These are phyloP conservation scores for Craterostigma plantagineum DNA, from an alignment of 257 asterid genomes.

Conservation along the genomic window DNA sequence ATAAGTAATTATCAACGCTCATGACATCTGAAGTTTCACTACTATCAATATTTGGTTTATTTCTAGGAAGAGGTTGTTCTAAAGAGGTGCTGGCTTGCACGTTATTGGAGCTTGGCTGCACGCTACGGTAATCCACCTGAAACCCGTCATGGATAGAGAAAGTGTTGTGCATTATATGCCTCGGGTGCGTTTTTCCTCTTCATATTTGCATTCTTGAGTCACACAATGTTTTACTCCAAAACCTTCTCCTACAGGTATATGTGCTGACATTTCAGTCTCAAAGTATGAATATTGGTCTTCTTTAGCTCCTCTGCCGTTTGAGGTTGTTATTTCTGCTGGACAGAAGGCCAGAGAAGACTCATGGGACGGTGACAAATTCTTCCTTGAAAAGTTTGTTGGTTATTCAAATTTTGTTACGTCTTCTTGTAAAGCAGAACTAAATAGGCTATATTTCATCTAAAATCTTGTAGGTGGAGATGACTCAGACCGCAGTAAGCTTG, in stretches of 20 bases:
- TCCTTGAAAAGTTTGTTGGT: slow-evolving; percentile 7
- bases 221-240: neutral
- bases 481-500: slow-evolving; percentile 19
- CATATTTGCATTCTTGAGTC: too few relatives aligned
- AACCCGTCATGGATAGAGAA: neutral
- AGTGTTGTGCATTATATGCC: too few relatives aligned
- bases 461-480: slow-evolving; percentile 36
- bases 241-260: slow-evolving; percentile 46
- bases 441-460: slow-evolving; percentile 11
- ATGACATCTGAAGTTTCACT: too few relatives aligned
- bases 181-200: too few relatives aligned
- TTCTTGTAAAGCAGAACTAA: neutral
- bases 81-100: slow-evolving; percentile 99
- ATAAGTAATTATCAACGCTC: too few relatives aligned
- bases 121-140: slow-evolving; percentile 48
- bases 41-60: neutral
- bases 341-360: slow-evolving; percentile 90
- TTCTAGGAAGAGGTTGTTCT: slow-evolving; percentile 95
- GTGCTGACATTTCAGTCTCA: slow-evolving; percentile 67
- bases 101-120: slow-evolving; percentile 94
- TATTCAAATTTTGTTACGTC: neutral
- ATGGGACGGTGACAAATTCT: slow-evolving; percentile 50
- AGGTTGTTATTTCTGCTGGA: slow-evolving; percentile 90
- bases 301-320: slow-evolving; percentile 96
- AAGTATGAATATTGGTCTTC: slow-evolving; percentile 94